Percentiles rank a stretch among this genome's conserved stretches.
phyloP scores from a whole-genome alignment of 1,284 basidiomycete species.

The Vanrija humicola region DNA sequence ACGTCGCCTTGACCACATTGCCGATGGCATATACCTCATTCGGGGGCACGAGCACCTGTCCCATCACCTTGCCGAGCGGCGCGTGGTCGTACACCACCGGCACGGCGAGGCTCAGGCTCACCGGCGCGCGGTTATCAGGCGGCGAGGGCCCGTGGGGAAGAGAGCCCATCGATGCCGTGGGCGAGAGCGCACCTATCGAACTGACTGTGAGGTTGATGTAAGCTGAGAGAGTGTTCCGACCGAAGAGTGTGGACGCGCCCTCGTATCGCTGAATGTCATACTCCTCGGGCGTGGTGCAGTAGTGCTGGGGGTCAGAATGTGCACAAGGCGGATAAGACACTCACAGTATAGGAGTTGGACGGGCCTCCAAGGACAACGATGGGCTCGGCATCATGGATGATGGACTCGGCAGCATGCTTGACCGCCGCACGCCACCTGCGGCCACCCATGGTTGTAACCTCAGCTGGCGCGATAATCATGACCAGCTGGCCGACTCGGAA shows the following conservation, averaged over 20 bases:
- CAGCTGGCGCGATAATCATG: conserved; percentile 12
- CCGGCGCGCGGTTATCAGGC: conserved; percentile 5
- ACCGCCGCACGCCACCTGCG: conserved; percentile 12
- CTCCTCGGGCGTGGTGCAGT: conserved; percentile 11
- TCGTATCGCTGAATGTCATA: conserved; percentile 18
- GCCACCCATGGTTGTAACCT: conserved; percentile 13
- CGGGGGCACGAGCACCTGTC: conserved; percentile 6
- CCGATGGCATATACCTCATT: not conserved
- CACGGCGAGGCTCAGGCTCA: not conserved
- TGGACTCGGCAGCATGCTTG: not conserved
- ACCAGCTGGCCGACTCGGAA: conserved; percentile 15
- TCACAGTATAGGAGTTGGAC: conserved; percentile 8
- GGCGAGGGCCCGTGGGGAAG: not conserved
- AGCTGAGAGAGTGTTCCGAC: conserved; percentile 9
- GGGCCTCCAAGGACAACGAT: conserved; percentile 17
- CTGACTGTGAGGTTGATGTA: conserved; percentile 13
- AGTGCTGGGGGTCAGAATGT: not conserved
- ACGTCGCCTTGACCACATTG: not conserved
- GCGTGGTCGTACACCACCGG: conserved; percentile 9
- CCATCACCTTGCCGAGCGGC: conserved; percentile 5
- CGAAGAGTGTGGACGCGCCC: conserved; percentile 15
- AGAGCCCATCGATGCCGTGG: not conserved
- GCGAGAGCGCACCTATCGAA: conserved; percentile 4
- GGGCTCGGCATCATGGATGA: conserved; percentile 1
- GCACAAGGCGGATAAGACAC: too few species aligned